Conservation (phyloP, 352 stramenopile species). For the Phytophthora sansomeana region DNA sequence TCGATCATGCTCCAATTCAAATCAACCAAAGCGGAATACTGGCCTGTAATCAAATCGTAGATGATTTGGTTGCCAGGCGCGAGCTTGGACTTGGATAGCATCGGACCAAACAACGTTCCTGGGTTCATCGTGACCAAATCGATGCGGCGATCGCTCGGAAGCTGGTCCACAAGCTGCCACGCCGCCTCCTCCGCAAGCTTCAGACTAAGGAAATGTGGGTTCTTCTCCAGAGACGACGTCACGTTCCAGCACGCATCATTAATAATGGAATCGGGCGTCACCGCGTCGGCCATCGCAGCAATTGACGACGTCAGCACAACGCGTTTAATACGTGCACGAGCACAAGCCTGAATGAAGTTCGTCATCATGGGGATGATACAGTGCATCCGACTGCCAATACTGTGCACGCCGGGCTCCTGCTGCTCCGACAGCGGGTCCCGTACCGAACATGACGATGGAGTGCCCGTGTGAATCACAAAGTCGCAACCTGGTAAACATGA, state of each 20-base stretch:
- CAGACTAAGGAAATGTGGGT: constrained; percentile 89
- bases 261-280: constrained; percentile 79
- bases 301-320: constrained; percentile 89
- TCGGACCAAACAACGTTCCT: constrained; percentile 83
- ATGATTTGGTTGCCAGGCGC: constrained; percentile 88
- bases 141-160: constrained; percentile 81
- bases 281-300: constrained; percentile 85
- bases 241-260: constrained; percentile 91
- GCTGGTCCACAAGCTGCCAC: constrained; percentile 89
- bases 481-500: constrained; percentile 57
- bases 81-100: constrained; percentile 86
- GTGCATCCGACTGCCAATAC: constrained; percentile 91
- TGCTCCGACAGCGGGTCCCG: constrained; percentile 87
- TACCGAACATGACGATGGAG: constrained; percentile 87
- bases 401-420: constrained; percentile 86
- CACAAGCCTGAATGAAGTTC: constrained; percentile 91
- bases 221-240: constrained; percentile 81
- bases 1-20: constrained; percentile 91
- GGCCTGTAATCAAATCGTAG: constrained; percentile 86
- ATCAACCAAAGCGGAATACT: constrained; percentile 89
- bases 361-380: constrained; percentile 94
- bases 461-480: constrained; percentile 92
- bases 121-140: constrained; percentile 91
- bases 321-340: constrained; percentile 78
- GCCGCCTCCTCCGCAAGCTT: constrained; percentile 89